Percentiles rank a stretch among this genome's conserved stretches.
Conservation (phyloP, 768 basidiomycete species). For the Phaffia australis region DNA sequence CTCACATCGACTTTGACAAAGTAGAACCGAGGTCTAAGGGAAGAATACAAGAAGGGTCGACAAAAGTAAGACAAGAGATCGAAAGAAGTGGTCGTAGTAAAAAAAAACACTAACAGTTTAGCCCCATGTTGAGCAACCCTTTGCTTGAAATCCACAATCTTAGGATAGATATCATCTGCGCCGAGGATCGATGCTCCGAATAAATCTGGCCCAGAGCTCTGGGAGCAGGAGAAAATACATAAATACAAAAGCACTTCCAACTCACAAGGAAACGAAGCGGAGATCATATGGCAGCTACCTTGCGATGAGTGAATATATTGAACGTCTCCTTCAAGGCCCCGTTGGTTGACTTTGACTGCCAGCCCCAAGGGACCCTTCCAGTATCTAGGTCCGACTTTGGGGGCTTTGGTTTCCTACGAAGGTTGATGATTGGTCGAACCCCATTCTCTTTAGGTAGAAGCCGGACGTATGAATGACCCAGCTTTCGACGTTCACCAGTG, state of each 20-base stretch:
- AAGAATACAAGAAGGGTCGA: not conserved
- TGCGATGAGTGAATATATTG: constrained; percentile 76
- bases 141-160: constrained; percentile 59
- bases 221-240: constrained; percentile 4
- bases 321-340: constrained; percentile 74
- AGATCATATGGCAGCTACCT: constrained; percentile 43
- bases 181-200: constrained; percentile 76
- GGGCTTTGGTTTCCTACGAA: constrained; percentile 42
- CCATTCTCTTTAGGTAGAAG: constrained; percentile 90
- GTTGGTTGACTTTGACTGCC: constrained; percentile 59
- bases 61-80: not conserved
- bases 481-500: constrained; percentile 44
- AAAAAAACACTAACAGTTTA: not conserved
- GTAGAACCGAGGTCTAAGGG: constrained; percentile 66
- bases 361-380: constrained; percentile 1
- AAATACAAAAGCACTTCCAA: not conserved
- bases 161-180: constrained; percentile 66
- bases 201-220: constrained; percentile 55
- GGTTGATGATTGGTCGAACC: constrained; percentile 86
- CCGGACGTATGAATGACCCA: constrained; percentile 77
- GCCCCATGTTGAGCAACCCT: not conserved
- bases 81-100: not conserved
- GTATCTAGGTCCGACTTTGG: not conserved
- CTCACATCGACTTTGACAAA: constrained; percentile 96
- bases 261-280: not conserved